Percentiles rank a stretch among this genome's conserved stretches.
Conservation (phyloP, 2,329 filamentous ascomycete genomes). For the Botrytis fragariae region DNA sequence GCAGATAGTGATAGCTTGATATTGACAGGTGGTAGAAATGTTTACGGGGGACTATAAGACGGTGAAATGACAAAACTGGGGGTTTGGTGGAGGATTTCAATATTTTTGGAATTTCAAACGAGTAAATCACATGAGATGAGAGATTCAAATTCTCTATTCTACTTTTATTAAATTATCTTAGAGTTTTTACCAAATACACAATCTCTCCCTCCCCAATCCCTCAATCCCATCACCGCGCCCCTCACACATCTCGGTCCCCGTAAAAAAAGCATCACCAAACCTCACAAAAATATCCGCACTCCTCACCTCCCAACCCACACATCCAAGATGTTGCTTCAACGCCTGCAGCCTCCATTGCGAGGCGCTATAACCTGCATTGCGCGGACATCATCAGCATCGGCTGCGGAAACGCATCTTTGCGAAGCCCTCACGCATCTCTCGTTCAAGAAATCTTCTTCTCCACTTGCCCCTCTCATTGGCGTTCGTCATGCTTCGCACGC, state of each 20-base stretch:
- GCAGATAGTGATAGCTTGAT: constrained; percentile 5
- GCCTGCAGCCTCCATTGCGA: constrained; percentile 46
- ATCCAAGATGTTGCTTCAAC: constrained; percentile 43
- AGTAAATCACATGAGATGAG: no score
- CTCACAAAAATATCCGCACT: constrained; percentile 14
- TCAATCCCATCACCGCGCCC: background rate
- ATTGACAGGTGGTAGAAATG: constrained; percentile 20
- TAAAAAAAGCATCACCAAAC: constrained; percentile 11
- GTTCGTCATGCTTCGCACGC: constrained; percentile 45
- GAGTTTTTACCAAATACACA: background rate
- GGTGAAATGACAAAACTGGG: constrained; percentile 8
- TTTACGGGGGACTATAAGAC: constrained; percentile 13
- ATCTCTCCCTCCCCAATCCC: background rate
- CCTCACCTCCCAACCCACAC: background rate
- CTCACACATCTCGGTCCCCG: background rate
- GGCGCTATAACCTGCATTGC: constrained; percentile 40
- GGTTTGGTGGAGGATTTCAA: background rate
- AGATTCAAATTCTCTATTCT: background rate
- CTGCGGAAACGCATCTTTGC: constrained; percentile 30
- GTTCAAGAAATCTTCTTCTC: constrained; percentile 22
- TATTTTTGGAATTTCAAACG: background rate
- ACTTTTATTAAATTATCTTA: background rate
- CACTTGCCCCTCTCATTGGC: constrained; percentile 26
- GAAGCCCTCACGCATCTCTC: constrained; percentile 35
- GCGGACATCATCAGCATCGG: constrained; percentile 20